These are phyloP conservation scores for Fusarium abutilonis DNA, from an alignment of 2,329 filamentous ascomycete species.

Conservation along the genomic window DNA sequence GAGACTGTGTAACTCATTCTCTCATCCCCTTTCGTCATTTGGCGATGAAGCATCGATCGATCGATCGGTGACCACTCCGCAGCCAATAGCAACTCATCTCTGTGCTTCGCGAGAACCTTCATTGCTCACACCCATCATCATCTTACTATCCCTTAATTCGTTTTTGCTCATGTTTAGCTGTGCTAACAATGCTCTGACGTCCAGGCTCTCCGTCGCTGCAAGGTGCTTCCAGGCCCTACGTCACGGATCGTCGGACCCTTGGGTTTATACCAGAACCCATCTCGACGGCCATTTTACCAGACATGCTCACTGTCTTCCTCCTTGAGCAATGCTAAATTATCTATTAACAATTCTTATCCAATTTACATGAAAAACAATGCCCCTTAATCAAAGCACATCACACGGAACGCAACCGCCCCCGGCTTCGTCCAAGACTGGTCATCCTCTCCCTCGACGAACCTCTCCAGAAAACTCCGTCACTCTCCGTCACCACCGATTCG, in stretches of 20 bases:
- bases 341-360: neutral
- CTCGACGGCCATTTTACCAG: constrained; percentile 5
- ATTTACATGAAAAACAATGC: constrained; percentile 43
- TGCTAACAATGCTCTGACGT: constrained; percentile 25
- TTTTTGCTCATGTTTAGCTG: constrained; percentile 2
- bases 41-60: constrained; percentile 46
- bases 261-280: constrained; percentile 14
- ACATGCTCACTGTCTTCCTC: constrained; percentile 12
- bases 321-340: constrained; percentile 28
- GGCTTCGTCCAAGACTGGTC: constrained; percentile 45
- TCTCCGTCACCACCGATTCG: constrained; percentile 57
- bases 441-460: constrained; percentile 57
- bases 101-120: constrained; percentile 13
- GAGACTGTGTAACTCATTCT: constrained; percentile 13
- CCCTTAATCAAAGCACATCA: constrained; percentile 38
- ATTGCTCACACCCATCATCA: constrained; percentile 14
- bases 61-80: constrained; percentile 44
- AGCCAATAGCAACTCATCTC: constrained; percentile 40
- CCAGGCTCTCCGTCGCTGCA: constrained; percentile 17
- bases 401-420: constrained; percentile 43
- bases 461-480: constrained; percentile 60
- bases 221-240: constrained; percentile 35
- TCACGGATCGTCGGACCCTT: constrained; percentile 37
- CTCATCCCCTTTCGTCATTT: constrained; percentile 42
- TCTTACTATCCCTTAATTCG: constrained; percentile 1